Percentiles rank a stretch among this genome's conserved stretches.
phyloP scores from a whole-genome alignment of 148 eudicot genomes.

The Heliamphora exappendiculata region DNA sequence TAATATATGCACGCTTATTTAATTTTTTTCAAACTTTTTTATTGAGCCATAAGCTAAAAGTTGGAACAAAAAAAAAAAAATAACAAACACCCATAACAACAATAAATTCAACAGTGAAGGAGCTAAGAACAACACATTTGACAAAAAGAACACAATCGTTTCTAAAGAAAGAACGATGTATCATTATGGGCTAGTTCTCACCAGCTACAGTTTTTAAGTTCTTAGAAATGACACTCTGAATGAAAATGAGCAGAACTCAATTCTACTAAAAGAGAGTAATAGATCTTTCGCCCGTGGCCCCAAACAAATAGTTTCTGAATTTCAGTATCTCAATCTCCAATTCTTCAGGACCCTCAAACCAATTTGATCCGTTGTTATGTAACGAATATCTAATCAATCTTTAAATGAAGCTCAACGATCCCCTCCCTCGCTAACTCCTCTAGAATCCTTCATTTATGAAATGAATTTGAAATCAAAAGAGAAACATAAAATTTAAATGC shows the following conservation, averaged over 20 bases:
- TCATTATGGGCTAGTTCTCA: constrained; percentile 19
- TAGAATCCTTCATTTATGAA: constrained; percentile 28
- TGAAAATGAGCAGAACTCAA: neutral
- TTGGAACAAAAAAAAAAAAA: too few relatives aligned
- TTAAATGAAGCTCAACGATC: constrained; percentile 4
- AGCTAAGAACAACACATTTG: constrained; percentile 23
- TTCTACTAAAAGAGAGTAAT: constrained; percentile 7
- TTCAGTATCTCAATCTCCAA: neutral
- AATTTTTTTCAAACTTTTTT: too few relatives aligned
- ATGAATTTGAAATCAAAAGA: constrained; percentile 30
- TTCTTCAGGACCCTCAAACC: constrained; percentile 2
- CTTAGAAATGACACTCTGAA: constrained; percentile 8
- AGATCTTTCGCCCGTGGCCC: neutral
- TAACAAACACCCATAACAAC: constrained; percentile 13
- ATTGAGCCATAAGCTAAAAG: too few relatives aligned
- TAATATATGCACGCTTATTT: too few relatives aligned
- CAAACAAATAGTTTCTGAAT: constrained; percentile 3
- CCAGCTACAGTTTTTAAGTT: constrained; percentile 18
- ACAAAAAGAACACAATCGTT: constrained; percentile 11
- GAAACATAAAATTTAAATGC: constrained; percentile 14
- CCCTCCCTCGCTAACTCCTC: constrained; percentile 25
- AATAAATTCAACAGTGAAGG: constrained; percentile 30
- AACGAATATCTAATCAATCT: constrained; percentile 11
- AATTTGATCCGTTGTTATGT: constrained; percentile 10
- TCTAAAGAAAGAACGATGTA: constrained; percentile 13